Evolutionary conservation across 2,329 filamentous ascomycete species (phyloP), one percentile per base, ranked within the genome.

Genomic region (Intubia oerlemansii): DNA sequence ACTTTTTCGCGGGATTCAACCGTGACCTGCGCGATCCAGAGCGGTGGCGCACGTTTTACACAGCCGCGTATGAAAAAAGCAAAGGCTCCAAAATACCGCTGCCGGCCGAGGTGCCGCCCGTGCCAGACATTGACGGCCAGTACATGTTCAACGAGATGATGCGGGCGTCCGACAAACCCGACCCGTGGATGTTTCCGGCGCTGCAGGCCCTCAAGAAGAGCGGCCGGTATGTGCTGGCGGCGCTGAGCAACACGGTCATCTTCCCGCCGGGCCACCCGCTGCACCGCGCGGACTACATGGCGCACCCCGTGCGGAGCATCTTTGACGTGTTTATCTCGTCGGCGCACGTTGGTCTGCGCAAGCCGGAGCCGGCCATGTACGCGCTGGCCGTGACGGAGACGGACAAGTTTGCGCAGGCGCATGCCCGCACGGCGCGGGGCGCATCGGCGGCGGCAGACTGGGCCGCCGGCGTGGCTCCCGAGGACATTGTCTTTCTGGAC

Each of bases 101-200:
- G 10, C 49, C 49, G 14, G 42, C 34, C 12, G 39, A 51, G 11
- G 41, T 60, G 0, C 77, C 79, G 2, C 59, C 69, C 0, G 46
- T 82, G 1, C 85, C 85, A 0, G 48, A 56, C 2, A 61, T 95
- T 25, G 73, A 95, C 42, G 77, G 66, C 10, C 70, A 81, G 44
- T 68, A 55, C 50, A 57, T 98, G 17, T 93, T 92, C 54, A 77
- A 79, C 63, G 65, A 75, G 42, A 95, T 95, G 84, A 93, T 95
- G 81, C 52, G 58, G 5, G 52, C 62, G 10, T 72, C 77, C 9
- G 59, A 67, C 5, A 50, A 54, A 2, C 70, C 77, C 1, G 85
- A 98, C 46, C 81, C 80, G 4, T 78, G 76, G 58, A 88, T 95
- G 74, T 80, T 67, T 37, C 82, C 84, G 1, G 84, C 84, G 2